Evolutionary conservation across 306 rosid species (phyloP), one percentile per base, ranked within the genome.

Genomic region (Bauhinia variegata): DNA sequence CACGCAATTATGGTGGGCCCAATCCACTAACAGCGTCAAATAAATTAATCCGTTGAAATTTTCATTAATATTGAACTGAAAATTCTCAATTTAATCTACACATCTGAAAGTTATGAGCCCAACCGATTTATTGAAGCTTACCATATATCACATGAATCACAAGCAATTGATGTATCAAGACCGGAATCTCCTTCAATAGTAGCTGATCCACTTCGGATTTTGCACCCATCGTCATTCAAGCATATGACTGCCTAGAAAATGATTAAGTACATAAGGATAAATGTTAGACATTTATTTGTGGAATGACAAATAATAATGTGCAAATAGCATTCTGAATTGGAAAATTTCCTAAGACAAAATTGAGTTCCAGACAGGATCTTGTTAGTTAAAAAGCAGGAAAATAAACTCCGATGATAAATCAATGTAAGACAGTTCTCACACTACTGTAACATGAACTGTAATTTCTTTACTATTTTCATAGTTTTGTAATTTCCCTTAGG

Each of bases 141-240:
- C 97, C 99, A 93, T 59, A 79, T 71, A 61, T 93, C 97, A 74
- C 99, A 93, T 57, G 95, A 93, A 83, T 93, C 99, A 63, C 99
- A 93, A 18, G 99, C 99, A 65, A 93, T 93, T 57, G 99, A 93
- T 58, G 97, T 93, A 75, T 90, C 97, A 12, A 88, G 87, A 83
- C 73, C 73, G 46, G 91, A 65, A 86, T 86, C 89, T 71, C 73
- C 97, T 72, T 84, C 95, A 63, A 63, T 50, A 36, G 66, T 68
- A 41, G 73, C 78, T 66, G 68, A 73, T 53, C 87, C 96, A 78
- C 74, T 86, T 70, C 96, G 89, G 80, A 90, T 82, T 82, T 85
- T 88, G 89, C 99, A 90, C 64, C 85, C 92, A 78, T 78, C 87
- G 36, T 95, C 97, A 82, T 88, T 96, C 88, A 93, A 93, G 92